Percentiles rank a stretch among this genome's conserved stretches.
These are phyloP conservation scores for Podospora fimiseda DNA, from an alignment of 495 filamentous ascomycete species.

Conservation along the genomic window DNA sequence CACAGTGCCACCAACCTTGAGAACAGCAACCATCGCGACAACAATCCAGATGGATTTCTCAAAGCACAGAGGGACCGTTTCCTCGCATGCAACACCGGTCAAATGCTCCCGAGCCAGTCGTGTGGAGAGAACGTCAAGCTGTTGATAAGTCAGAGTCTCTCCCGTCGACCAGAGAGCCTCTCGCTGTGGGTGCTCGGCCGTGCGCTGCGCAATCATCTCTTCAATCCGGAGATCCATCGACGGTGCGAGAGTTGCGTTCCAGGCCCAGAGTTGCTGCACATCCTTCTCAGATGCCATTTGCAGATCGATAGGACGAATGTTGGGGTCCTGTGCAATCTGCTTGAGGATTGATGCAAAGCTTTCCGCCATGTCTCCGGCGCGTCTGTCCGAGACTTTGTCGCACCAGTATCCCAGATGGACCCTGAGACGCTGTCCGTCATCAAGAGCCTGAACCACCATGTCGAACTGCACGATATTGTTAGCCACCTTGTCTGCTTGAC, in stretches of 20 bases:
- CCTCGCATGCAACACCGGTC: slow-evolving; percentile 2
- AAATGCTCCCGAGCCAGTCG: neutral
- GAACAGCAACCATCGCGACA: slow-evolving; percentile 38
- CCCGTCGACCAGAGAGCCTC: slow-evolving; percentile 5
- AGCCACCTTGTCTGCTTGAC: neutral
- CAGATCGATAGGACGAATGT: neutral
- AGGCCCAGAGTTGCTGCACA: slow-evolving; percentile 3
- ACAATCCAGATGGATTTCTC: slow-evolving; percentile 44
- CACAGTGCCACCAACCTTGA: slow-evolving; percentile 38
- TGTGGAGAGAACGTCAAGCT: slow-evolving; percentile 5
- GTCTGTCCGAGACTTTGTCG: slow-evolving; percentile 4
- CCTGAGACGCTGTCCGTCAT: slow-evolving; percentile 1
- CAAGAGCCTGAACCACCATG: slow-evolving; percentile 6
- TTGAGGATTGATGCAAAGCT: slow-evolving; percentile 4
- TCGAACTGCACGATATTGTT: slow-evolving; percentile 3
- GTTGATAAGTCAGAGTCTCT: neutral
- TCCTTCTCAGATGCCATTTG: slow-evolving; percentile 4
- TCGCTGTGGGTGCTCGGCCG: slow-evolving; percentile 2
- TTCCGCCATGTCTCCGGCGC: slow-evolving; percentile 3
- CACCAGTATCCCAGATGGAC: slow-evolving; percentile 8
- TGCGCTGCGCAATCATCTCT: slow-evolving; percentile 7
- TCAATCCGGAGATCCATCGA: slow-evolving; percentile 4
- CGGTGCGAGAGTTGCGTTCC: slow-evolving; percentile 3
- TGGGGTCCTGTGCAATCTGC: slow-evolving; percentile 3
- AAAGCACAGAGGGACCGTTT: slow-evolving; percentile 45